Conservation (phyloP, 192 early-diverging fungal species). For the Radiomyces spectabilis region DNA sequence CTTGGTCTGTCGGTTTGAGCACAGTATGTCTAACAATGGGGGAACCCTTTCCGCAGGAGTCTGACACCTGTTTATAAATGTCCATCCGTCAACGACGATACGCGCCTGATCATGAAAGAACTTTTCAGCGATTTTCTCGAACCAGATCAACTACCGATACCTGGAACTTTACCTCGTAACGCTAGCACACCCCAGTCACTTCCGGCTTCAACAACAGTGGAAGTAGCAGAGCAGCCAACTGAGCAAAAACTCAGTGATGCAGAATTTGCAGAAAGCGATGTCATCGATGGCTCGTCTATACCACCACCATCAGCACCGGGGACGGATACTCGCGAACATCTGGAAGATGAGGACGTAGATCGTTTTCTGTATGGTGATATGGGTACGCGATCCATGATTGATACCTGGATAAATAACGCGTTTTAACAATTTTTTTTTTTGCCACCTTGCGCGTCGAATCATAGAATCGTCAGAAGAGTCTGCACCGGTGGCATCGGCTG, state of each 20-base stretch:
- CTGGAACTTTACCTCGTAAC: not conserved
- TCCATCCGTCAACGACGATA: slow-evolving; percentile 13
- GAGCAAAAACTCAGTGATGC: not conserved
- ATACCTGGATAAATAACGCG: too few relatives aligned
- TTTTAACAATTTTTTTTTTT: too few relatives aligned
- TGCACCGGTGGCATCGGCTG: too few relatives aligned
- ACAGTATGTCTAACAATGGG: too few relatives aligned
- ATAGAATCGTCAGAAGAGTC: too few relatives aligned
- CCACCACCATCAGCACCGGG: not conserved
- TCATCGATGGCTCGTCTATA: not conserved
- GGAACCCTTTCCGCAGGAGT: slow-evolving; percentile 11
- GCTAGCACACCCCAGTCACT: not conserved
- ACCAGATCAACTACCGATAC: not conserved
- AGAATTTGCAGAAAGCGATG: too few relatives aligned
- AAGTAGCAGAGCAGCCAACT: not conserved
- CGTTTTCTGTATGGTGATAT: slow-evolving; percentile 16
- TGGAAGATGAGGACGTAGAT: slow-evolving; percentile 22
- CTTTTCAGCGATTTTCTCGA: slow-evolving; percentile 21
- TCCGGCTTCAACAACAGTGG: not conserved
- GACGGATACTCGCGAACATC: too few relatives aligned
- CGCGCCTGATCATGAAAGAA: slow-evolving; percentile 11
- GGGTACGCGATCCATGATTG: not conserved
- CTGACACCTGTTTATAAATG: slow-evolving; percentile 21
- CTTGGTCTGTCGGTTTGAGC: too few relatives aligned
- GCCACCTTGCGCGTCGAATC: too few relatives aligned